phyloP scores from a whole-genome alignment of 805 yeast genomes.

The Kodamaea leandrae region DNA sequence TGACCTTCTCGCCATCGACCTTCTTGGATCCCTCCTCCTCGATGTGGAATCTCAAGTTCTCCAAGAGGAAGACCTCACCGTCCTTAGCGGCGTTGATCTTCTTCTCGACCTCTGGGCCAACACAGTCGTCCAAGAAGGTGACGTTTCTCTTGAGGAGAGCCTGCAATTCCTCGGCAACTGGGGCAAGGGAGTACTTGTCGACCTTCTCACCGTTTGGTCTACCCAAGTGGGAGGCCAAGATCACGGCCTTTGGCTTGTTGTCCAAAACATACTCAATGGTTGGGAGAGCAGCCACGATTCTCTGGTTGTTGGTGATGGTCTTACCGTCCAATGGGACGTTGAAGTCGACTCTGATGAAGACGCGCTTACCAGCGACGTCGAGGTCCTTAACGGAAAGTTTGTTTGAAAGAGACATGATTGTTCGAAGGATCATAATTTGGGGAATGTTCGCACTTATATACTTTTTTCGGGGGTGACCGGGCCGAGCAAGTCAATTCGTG shows the following conservation, averaged over 20 bases:
- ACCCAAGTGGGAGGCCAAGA: constrained; percentile 96
- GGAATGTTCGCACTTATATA: constrained; percentile 3
- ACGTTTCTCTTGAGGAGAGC: constrained; percentile 70
- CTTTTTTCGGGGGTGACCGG: constrained; percentile 7
- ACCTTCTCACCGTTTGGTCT: constrained; percentile 95
- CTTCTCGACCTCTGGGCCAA: constrained; percentile 84
- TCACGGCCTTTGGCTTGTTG: constrained; percentile 85
- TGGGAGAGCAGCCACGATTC: constrained; percentile 99
- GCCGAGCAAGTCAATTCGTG: constrained; percentile 3
- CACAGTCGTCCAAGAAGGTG: constrained; percentile 84
- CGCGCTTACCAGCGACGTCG: constrained; percentile 85
- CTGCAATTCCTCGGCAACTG: constrained; percentile 88
- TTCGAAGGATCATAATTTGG: not conserved
- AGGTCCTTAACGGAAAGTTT: constrained; percentile 93
- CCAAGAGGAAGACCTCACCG: constrained; percentile 87
- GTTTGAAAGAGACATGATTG: constrained; percentile 82
- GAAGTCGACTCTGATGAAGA: constrained; percentile 97
- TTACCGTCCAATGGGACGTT: constrained; percentile 94
- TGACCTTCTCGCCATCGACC: constrained; percentile 89
- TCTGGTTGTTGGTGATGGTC: constrained; percentile 98
- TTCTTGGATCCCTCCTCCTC: constrained; percentile 95
- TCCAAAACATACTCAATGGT: constrained; percentile 93
- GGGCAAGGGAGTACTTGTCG: constrained; percentile 86
- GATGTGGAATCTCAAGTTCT: constrained; percentile 97
- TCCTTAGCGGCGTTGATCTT: constrained; percentile 69